Evolutionary conservation across 306 rosid species (phyloP), one percentile per base, ranked within the genome.

Genomic region (Quercus wislizeni): DNA sequence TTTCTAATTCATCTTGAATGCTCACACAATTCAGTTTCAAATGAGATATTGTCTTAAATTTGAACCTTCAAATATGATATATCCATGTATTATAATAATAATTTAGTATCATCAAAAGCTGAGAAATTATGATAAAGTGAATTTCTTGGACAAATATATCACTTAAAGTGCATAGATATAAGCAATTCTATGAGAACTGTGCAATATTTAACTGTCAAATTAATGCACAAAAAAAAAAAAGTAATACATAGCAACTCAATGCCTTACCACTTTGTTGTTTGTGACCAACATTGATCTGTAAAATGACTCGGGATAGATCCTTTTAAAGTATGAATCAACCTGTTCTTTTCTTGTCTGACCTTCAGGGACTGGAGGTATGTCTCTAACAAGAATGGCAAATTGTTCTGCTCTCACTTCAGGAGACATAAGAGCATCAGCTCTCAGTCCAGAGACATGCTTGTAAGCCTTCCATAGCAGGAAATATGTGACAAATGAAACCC

Each of bases 391-490:
- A 74, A 96, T 58, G 7, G 94, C 94, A 82, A 85, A 93, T 73
- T 91, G 98, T 81, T 93, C 91, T 23, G 91, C 78, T 80, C 87
- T 93, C 79, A 78, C 74, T 74, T 85, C 90, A 74, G 93, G 93
- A 82, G 97, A 69, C 87, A 51, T 83, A 20, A 89, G 79, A 71
- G 98, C 97, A 70, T 79, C 85, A 21, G 91, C 79, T 82, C 98
- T 89, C 81, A 96, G 78, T 73, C 43, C 27, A 3, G 92, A 74
- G 1, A 86, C 93, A 55, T 91, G 98, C 14, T 83, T 89, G 81
- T 96, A 96, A 55, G 94, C 92, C 85, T 83, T 90, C 99, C 99
- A 96, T 72, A 93, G 79, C 86, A 96, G 82, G 88, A 27, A 74
- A 73, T 88, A 80, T 25, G 97, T 35, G 65, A 93, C 93, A 65